These are phyloP conservation scores for Grifola frondosa DNA, from an alignment of 1,284 basidiomycete genomes.

Conservation along the genomic window DNA sequence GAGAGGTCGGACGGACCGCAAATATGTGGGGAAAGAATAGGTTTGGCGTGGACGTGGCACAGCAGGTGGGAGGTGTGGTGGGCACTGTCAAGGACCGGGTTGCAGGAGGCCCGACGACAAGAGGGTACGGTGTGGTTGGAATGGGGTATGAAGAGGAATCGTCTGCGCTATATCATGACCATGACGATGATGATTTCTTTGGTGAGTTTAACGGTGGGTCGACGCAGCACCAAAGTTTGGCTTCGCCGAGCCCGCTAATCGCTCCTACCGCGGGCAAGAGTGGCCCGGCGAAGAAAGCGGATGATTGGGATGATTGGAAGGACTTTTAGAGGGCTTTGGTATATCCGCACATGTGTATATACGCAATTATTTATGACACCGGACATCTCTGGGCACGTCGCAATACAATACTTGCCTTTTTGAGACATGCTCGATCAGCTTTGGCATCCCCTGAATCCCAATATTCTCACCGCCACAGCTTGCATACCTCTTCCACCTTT, in stretches of 20 bases:
- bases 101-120: slow-evolving; percentile 41
- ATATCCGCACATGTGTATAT: slow-evolving; percentile 7
- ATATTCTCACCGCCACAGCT: slow-evolving; percentile 1
- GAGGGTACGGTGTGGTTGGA: slow-evolving; percentile 57
- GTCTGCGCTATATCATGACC: slow-evolving; percentile 52
- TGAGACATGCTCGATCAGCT: not conserved
- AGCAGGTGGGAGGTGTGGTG: slow-evolving; percentile 60
- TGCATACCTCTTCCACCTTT: slow-evolving; percentile 5
- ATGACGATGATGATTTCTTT: slow-evolving; percentile 57
- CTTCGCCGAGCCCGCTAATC: slow-evolving; percentile 17
- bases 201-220: slow-evolving; percentile 43
- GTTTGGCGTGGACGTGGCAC: slow-evolving; percentile 79
- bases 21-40: slow-evolving; percentile 73
- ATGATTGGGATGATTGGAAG: slow-evolving; percentile 76
- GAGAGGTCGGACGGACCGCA: slow-evolving; percentile 54
- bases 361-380: slow-evolving; percentile 1
- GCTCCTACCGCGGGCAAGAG: slow-evolving; percentile 23
- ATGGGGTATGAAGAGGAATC: slow-evolving; percentile 46
- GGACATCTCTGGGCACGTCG: slow-evolving; percentile 1
- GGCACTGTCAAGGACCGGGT: slow-evolving; percentile 50
- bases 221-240: slow-evolving; percentile 11
- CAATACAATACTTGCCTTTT: slow-evolving; percentile 2
- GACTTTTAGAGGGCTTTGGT: slow-evolving; percentile 49
- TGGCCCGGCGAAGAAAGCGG: slow-evolving; percentile 41
- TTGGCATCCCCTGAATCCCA: not conserved